Percentiles rank a stretch among this genome's conserved stretches.
phyloP scores from a whole-genome alignment of 306 rosid genomes.

The Amphicarpaea edgeworthii region DNA sequence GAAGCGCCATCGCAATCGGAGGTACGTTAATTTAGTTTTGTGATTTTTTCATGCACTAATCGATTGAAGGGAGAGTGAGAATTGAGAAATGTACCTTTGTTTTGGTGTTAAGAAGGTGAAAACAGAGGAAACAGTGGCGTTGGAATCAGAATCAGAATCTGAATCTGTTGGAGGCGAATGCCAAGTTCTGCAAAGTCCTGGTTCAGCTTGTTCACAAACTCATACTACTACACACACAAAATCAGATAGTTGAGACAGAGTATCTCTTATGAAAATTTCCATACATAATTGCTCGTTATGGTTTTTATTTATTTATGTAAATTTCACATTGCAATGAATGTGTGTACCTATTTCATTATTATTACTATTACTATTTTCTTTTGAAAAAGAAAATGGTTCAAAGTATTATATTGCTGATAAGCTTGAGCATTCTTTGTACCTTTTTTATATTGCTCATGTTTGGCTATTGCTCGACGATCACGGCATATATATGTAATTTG shows the following conservation, averaged over 20 bases:
- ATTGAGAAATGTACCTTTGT: slow-evolving; percentile 1
- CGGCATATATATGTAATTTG: not conserved
- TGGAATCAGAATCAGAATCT: slow-evolving; percentile 40
- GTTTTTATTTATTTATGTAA: not conserved
- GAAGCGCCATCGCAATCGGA: slow-evolving; percentile 46
- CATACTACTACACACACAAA: slow-evolving; percentile 43
- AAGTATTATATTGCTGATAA: not conserved
- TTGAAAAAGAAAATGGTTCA: slow-evolving; percentile 27
- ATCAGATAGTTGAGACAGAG: slow-evolving; percentile 29
- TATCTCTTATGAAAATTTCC: slow-evolving; percentile 1
- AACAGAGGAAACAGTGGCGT: slow-evolving; percentile 51
- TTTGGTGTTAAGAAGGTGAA: slow-evolving; percentile 50
- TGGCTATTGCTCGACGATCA: not conserved
- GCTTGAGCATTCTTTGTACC: not conserved
- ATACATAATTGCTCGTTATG: slow-evolving; percentile 70
- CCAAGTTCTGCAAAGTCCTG: slow-evolving; percentile 52
- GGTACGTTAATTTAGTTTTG: slow-evolving; percentile 43
- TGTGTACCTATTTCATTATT: not conserved
- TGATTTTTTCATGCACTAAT: not conserved
- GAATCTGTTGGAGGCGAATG: slow-evolving; percentile 60
- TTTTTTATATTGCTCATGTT: not conserved
- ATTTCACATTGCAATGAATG: not conserved
- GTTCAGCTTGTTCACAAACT: slow-evolving; percentile 62
- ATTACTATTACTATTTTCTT: slow-evolving; percentile 7
- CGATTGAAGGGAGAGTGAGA: slow-evolving; percentile 20